A percentile compares a stretch with the other conserved stretches of the same genome.
Conservation (phyloP, 352 stramenopile genomes). For the Phytophthora vignae region DNA sequence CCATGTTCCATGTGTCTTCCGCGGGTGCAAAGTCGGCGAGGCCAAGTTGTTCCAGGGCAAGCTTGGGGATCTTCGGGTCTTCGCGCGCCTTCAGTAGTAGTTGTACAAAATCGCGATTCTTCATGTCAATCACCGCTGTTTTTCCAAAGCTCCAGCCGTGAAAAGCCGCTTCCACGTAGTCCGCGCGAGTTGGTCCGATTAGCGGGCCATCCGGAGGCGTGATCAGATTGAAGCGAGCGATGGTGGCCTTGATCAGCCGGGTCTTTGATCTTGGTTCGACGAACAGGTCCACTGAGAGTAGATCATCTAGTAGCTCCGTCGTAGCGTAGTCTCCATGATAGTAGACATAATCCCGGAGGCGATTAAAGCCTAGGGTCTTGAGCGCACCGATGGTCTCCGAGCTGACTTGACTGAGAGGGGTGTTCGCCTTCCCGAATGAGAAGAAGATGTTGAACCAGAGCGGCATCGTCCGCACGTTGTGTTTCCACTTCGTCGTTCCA, state of each 20-base stretch:
- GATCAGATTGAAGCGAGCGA: conserved; percentile 4
- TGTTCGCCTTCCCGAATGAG: conserved; percentile 5
- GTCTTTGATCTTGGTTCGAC: background rate
- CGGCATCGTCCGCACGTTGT: conserved; percentile 3
- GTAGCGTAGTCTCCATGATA: background rate
- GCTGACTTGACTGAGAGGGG: background rate
- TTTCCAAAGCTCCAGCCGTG: conserved; percentile 6
- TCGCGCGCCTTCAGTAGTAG: conserved; percentile 4
- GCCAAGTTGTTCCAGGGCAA: conserved; percentile 2
- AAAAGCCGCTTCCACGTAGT: background rate
- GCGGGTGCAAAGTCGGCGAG: background rate
- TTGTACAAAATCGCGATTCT: conserved; percentile 5
- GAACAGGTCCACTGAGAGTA: conserved; percentile 2
- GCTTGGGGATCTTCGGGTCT: background rate
- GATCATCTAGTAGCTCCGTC: background rate
- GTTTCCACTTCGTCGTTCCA: background rate
- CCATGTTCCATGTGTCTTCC: conserved; percentile 1
- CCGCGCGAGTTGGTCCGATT: background rate
- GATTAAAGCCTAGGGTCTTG: conserved; percentile 3
- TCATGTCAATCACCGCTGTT: background rate
- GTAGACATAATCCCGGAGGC: conserved; percentile 14
- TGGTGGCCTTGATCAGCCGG: background rate
- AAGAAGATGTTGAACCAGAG: conserved; percentile 19
- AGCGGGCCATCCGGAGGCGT: background rate
- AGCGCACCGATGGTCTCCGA: background rate